Conservation (phyloP, 495 filamentous ascomycete genomes). For the Alectoria sarmentosa region DNA sequence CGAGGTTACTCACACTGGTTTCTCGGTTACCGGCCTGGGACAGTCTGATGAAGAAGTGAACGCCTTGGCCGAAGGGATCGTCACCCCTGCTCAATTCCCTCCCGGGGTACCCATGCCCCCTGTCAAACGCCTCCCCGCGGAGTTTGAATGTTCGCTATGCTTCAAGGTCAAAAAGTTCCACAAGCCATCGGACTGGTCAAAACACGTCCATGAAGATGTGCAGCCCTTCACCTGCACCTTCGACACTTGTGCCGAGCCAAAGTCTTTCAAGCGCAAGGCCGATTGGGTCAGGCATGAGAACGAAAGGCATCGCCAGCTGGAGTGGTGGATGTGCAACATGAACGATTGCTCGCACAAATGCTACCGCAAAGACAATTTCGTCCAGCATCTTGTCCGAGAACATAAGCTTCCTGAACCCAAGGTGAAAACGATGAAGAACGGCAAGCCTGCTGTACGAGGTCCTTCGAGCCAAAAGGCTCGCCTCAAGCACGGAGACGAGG, state of each 20-base stretch:
- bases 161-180: conserved; percentile 84
- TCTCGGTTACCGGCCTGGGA: conserved; percentile 38
- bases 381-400: conserved; percentile 90
- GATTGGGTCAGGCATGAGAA: conserved; percentile 98
- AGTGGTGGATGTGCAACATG: conserved; percentile 85
- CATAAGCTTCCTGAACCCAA: conserved; percentile 84
- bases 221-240: conserved; percentile 96
- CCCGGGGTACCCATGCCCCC: conserved; percentile 76
- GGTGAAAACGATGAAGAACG: conserved; percentile 38
- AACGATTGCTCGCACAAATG: conserved; percentile 78
- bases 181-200: conserved; percentile 97
- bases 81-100: conserved; percentile 68
- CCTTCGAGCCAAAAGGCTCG: conserved; percentile 26
- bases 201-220: conserved; percentile 93
- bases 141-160: conserved; percentile 90
- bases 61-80: conserved; percentile 55
- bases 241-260: conserved; percentile 73
- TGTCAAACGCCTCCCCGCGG: conserved; percentile 68
- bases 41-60: conserved; percentile 55
- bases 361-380: conserved; percentile 90
- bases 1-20: conserved; percentile 36
- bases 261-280: conserved; percentile 95
- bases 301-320: conserved; percentile 83
- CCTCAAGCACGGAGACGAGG: conserved; percentile 37
- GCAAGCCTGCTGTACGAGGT: conserved; percentile 27